These are phyloP conservation scores for Polysphondylium violaceum DNA, from an alignment of 78 protist species.

Conservation along the genomic window DNA sequence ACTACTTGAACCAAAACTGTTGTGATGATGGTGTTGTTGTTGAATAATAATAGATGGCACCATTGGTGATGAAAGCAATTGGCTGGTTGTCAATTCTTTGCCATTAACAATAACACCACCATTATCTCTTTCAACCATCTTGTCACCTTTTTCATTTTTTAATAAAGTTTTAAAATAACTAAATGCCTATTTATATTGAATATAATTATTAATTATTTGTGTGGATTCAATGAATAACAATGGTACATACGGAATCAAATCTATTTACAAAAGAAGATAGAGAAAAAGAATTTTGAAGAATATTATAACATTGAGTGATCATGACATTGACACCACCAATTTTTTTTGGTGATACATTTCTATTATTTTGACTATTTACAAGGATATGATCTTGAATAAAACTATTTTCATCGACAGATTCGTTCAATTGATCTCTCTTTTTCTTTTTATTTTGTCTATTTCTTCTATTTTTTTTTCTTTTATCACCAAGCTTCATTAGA, in stretches of 20 bases:
- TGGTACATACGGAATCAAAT: constrained; percentile 25
- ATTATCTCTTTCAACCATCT: background rate
- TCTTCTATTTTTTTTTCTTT: constrained; percentile 52
- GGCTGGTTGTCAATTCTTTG: background rate
- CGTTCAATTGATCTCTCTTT: background rate
- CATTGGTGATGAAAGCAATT: too few relatives aligned
- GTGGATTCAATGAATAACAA: background rate
- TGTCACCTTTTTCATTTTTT: background rate
- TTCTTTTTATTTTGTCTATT: constrained; percentile 40
- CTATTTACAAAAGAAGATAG: constrained; percentile 1
- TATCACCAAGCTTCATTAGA: constrained; percentile 45
- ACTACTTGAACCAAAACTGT: background rate
- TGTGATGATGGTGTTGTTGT: constrained; percentile 13
- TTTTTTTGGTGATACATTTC: background rate
- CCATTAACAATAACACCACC: background rate
- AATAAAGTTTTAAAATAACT: background rate
- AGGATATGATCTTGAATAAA: background rate
- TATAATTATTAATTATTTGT: background rate
- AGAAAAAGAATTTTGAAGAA: constrained; percentile 9
- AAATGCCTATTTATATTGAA: constrained; percentile 1
- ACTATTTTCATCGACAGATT: constrained; percentile 3
- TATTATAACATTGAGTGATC: constrained; percentile 40
- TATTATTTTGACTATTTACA: constrained; percentile 9
- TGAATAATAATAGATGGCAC: constrained; percentile 15
- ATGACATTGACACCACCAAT: constrained; percentile 25